These are phyloP conservation scores for Colletotrichum eleusines DNA, from an alignment of 2,329 filamentous ascomycete species.

Conservation along the genomic window DNA sequence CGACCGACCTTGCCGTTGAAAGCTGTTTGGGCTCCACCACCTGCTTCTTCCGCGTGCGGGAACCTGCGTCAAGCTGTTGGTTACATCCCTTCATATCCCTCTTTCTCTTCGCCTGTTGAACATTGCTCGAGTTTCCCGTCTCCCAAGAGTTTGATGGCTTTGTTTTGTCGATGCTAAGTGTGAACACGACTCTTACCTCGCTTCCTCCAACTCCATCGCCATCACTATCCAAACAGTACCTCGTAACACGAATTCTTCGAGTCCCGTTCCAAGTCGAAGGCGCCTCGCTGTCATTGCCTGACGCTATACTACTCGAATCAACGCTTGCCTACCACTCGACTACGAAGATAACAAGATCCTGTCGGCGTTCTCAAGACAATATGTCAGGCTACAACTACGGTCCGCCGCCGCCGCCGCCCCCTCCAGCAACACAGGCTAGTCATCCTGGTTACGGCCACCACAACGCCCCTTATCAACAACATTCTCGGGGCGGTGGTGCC, in stretches of 20 bases:
- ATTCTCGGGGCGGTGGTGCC: conserved; percentile 51
- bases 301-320: not conserved
- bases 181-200: not conserved
- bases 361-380: conserved; percentile 16
- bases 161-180: not conserved
- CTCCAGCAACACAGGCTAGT: conserved; percentile 49
- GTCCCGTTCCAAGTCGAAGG: not conserved
- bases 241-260: not conserved
- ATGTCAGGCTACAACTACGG: conserved; percentile 68
- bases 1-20: conserved; percentile 18
- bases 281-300: not conserved
- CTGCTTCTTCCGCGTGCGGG: conserved; percentile 31
- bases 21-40: conserved; percentile 32
- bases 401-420: conserved; percentile 65
- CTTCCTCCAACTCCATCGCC: not conserved
- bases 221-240: not conserved
- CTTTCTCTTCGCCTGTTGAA: conserved; percentile 12
- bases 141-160: not conserved
- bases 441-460: conserved; percentile 56
- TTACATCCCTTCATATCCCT: conserved; percentile 1
- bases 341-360: conserved; percentile 3
- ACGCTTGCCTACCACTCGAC: not conserved
- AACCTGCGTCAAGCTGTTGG: conserved; percentile 29
- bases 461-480: conserved; percentile 53
- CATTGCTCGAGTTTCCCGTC: not conserved